Evolutionary conservation across 1,139 yeast genomes (phyloP).

Genomic region (Tardiomyces blankii): DNA sequence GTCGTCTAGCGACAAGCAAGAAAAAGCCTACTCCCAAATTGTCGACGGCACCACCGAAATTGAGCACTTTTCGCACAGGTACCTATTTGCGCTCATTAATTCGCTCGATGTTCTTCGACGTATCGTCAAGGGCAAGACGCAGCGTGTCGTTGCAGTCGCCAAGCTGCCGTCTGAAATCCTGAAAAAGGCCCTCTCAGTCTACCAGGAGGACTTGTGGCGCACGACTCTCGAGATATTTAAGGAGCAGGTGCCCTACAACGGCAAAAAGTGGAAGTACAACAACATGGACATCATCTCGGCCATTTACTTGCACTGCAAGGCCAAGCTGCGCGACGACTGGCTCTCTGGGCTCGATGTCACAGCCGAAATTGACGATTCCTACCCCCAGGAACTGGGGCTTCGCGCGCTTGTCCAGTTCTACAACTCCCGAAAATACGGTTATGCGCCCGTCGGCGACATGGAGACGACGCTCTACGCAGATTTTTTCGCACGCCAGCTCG

Average conservation of each 20-base stretch:
- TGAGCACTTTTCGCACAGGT: slow-evolving; percentile 19
- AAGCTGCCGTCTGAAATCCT: slow-evolving; percentile 33
- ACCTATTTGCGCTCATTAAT: slow-evolving; percentile 24
- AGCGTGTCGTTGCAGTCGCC: slow-evolving; percentile 30
- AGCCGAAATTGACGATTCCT: slow-evolving; percentile 63
- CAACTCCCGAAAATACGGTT: slow-evolving; percentile 47
- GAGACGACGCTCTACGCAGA: slow-evolving; percentile 15
- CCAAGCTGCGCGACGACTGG: slow-evolving; percentile 79
- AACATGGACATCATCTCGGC: slow-evolving; percentile 92
- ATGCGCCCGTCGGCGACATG: slow-evolving; percentile 18
- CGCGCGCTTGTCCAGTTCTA: slow-evolving; percentile 74
- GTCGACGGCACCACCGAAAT: slow-evolving; percentile 5
- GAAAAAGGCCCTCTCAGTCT: slow-evolving; percentile 31
- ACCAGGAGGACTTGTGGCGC: slow-evolving; percentile 50
- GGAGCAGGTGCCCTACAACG: slow-evolving; percentile 80
- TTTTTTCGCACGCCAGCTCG: slow-evolving; percentile 33
- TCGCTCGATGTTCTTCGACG: slow-evolving; percentile 25
- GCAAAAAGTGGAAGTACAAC: slow-evolving; percentile 85
- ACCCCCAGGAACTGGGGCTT: slow-evolving; percentile 78
- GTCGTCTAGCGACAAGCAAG: slow-evolving; percentile 2
- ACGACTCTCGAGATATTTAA: slow-evolving; percentile 65
- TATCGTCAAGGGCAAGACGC: slow-evolving; percentile 27
- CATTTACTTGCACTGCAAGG: slow-evolving; percentile 64
- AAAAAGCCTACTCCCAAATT: slow-evolving; percentile 7
- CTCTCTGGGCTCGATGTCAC: slow-evolving; percentile 74